These are phyloP conservation scores for Papiliotrema fonsecae DNA, from an alignment of 1,284 basidiomycete species.

Conservation along the genomic window DNA sequence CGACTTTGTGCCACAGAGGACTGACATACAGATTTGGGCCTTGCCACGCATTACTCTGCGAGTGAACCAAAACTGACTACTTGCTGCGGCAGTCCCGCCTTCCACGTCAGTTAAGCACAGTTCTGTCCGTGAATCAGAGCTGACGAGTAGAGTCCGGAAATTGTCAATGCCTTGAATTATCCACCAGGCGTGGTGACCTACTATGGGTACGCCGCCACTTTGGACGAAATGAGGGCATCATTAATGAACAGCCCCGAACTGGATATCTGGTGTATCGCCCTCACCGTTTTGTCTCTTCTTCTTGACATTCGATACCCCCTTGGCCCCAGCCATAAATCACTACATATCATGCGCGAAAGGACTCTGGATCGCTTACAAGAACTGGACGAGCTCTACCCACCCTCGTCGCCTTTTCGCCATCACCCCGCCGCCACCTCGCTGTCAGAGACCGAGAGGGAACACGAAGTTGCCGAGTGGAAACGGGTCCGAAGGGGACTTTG, in stretches of 20 bases:
- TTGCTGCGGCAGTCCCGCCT: conserved; percentile 55
- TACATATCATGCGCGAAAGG: conserved; percentile 50
- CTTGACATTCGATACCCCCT: conserved; percentile 53
- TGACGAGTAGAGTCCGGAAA: conserved; percentile 51
- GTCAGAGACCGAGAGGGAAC: conserved; percentile 16
- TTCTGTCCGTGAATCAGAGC: background rate
- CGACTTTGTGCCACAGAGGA: background rate
- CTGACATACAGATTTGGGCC: conserved; percentile 50
- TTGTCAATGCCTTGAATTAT: conserved; percentile 52
- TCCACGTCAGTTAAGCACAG: conserved; percentile 37
- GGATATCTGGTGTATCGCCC: conserved; percentile 56
- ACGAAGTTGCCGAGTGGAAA: conserved; percentile 29
- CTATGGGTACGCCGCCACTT: conserved; percentile 38
- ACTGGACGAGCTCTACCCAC: conserved; percentile 44
- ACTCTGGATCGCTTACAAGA: conserved; percentile 49
- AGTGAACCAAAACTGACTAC: conserved; percentile 55
- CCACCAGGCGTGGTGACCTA: conserved; percentile 52
- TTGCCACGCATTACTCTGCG: conserved; percentile 56
- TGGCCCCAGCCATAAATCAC: conserved; percentile 51
- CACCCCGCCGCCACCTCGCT: conserved; percentile 2
- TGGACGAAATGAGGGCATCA: background rate
- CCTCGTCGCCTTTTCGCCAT: conserved; percentile 24
- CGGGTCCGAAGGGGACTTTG: conserved; percentile 47
- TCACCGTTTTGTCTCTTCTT: conserved; percentile 54
- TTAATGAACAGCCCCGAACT: conserved; percentile 51